Conservation (phyloP, 2,329 filamentous ascomycete species). For the Aspergillus sp. region DNA sequence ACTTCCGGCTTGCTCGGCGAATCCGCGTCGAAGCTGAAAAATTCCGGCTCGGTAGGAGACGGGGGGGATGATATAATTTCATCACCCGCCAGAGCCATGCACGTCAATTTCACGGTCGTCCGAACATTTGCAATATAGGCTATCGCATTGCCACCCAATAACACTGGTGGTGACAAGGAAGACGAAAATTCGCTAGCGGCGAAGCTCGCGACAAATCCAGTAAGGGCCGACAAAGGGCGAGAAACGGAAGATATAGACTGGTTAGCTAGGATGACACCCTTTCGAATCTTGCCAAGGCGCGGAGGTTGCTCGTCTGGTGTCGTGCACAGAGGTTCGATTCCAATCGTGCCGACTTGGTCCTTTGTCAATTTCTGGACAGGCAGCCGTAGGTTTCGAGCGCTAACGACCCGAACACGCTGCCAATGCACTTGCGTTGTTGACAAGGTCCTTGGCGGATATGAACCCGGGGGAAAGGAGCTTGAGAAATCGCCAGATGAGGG, state of each 20-base stretch:
- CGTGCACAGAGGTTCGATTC: constrained; percentile 55
- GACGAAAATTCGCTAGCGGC: constrained; percentile 55
- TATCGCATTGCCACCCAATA: constrained; percentile 61
- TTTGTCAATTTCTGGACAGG: constrained; percentile 73
- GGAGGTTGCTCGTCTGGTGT: constrained; percentile 23
- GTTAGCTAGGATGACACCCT: constrained; percentile 80
- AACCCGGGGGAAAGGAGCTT: constrained; percentile 30
- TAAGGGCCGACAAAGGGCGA: constrained; percentile 49
- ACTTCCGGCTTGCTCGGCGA: constrained; percentile 25
- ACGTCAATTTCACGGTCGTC: constrained; percentile 72
- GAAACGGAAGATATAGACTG: constrained; percentile 50
- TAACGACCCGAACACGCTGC: constrained; percentile 77
- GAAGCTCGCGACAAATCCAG: constrained; percentile 71
- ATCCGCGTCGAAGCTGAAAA: constrained; percentile 47
- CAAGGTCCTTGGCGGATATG: constrained; percentile 45
- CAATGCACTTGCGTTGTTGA: constrained; percentile 67
- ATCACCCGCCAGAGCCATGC: constrained; percentile 46
- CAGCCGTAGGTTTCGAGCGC: constrained; percentile 81
- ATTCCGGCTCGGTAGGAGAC: constrained; percentile 38
- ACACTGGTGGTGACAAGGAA: constrained; percentile 49
- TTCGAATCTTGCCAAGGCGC: constrained; percentile 52
- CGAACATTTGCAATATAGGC: constrained; percentile 86
- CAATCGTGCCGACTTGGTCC: constrained; percentile 88
- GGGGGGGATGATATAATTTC: constrained; percentile 25
- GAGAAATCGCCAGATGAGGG: constrained; percentile 36